Evolutionary conservation across 139 green algal genomes (phyloP).

Genomic region (Chlamydomonas incerta): DNA sequence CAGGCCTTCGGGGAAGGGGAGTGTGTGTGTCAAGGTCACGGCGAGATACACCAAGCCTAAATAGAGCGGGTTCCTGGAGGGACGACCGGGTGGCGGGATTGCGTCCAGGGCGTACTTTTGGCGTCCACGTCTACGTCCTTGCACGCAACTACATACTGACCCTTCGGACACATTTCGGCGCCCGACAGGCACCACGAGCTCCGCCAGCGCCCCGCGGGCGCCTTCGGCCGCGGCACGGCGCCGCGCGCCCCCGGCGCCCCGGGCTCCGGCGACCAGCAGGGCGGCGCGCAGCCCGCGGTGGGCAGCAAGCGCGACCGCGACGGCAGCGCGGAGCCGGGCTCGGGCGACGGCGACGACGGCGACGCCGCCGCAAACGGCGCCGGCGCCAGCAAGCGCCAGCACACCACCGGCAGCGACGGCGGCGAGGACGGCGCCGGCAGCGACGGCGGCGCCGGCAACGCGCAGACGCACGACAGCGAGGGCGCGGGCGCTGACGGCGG

Average conservation of each 20-base stretch:
- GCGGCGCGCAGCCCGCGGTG: background rate
- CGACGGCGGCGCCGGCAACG: too few species aligned
- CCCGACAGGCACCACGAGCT: constrained; percentile 32
- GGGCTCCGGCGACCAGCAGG: too few species aligned
- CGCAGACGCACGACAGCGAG: background rate
- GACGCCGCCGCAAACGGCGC: background rate
- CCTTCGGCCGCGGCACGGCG: background rate
- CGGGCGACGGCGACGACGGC: background rate
- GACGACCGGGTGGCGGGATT: too few species aligned
- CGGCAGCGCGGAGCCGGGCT: background rate
- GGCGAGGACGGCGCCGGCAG: constrained; percentile 4
- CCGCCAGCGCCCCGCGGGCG: background rate
- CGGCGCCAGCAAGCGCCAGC: background rate
- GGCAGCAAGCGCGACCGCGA: constrained; percentile 34
- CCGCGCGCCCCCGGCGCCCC: too few species aligned
- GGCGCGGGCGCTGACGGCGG: background rate
- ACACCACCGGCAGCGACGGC: background rate
- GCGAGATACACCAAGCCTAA: too few species aligned
- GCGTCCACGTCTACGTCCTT: too few species aligned
- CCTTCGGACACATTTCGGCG: too few species aligned
- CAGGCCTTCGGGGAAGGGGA: too few species aligned
- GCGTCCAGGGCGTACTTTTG: too few species aligned
- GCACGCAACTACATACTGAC: too few species aligned
- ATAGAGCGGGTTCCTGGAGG: too few species aligned
- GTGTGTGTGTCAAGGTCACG: too few species aligned